Evolutionary conservation across 202 grass and related monocot genomes (phyloP).

Genomic region (Setaria italica): DNA sequence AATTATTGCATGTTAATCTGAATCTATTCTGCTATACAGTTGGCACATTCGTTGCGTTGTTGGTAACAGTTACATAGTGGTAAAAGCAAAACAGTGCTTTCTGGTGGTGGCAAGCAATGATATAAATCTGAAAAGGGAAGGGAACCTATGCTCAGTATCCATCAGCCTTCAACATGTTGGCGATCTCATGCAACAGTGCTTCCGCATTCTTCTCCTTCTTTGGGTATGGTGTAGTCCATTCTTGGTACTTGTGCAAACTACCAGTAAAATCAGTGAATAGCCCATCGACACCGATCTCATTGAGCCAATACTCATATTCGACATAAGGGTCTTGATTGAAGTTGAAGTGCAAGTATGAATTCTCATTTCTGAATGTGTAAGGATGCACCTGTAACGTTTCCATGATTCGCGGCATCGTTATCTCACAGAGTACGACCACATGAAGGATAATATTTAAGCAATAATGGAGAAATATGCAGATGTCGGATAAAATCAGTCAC

Average conservation of each 20-base stretch:
- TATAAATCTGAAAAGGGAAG: slow-evolving; percentile 8
- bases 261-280: slow-evolving; percentile 76
- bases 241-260: slow-evolving; percentile 63
- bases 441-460: background rate
- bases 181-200: slow-evolving; percentile 54
- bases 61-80: background rate
- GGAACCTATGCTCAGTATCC: slow-evolving; percentile 36
- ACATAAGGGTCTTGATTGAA: slow-evolving; percentile 76
- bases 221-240: slow-evolving; percentile 52
- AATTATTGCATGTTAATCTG: background rate
- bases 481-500: slow-evolving; percentile 39
- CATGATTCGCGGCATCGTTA: slow-evolving; percentile 12
- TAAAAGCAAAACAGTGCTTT: background rate
- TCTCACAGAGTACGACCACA: background rate
- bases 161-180: slow-evolving; percentile 51
- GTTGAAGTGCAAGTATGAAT: slow-evolving; percentile 61
- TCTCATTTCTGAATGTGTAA: slow-evolving; percentile 69
- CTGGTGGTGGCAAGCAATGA: background rate
- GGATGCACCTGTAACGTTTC: slow-evolving; percentile 63
- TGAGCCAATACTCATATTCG: slow-evolving; percentile 71
- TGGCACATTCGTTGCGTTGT: background rate
- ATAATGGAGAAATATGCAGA: background rate
- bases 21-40: slow-evolving; percentile 17
- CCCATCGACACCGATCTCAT: slow-evolving; percentile 56
- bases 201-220: slow-evolving; percentile 49